Percentiles rank a stretch among this genome's conserved stretches.
These are phyloP conservation scores for Citrus sinensis DNA, from an alignment of 345 rosid species.

Conservation along the genomic window DNA sequence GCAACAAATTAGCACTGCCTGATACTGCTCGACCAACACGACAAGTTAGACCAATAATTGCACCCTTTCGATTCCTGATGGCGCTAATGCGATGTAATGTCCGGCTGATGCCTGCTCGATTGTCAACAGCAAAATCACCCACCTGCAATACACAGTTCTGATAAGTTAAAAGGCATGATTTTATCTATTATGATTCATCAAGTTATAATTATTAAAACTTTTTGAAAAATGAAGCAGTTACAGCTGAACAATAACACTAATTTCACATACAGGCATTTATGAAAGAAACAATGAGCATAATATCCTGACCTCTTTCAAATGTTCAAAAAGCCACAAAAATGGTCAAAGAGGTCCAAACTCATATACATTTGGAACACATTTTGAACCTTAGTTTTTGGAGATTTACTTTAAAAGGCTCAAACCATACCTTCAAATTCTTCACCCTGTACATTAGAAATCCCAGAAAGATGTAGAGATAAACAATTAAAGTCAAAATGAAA, in stretches of 20 bases:
- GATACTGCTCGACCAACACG: constrained; percentile 87
- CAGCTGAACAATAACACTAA: not conserved
- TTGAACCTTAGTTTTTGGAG: too few relatives aligned
- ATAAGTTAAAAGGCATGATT: not conserved
- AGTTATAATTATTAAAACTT: not conserved
- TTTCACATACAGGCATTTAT: not conserved
- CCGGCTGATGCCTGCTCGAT: constrained; percentile 88
- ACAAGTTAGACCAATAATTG: constrained; percentile 83
- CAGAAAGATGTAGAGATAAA: not conserved
- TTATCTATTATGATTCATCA: not conserved
- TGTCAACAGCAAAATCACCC: constrained; percentile 82
- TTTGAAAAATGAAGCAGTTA: not conserved
- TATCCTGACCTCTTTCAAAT: not conserved
- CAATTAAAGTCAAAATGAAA: not conserved
- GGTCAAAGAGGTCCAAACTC: not conserved
- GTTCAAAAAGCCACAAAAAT: not conserved
- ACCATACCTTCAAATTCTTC: not conserved
- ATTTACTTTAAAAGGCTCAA: not conserved
- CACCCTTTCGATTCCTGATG: constrained; percentile 70
- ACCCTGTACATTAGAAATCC: not conserved
- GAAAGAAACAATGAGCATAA: not conserved
- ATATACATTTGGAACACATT: not conserved
- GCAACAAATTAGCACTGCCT: constrained; percentile 73
- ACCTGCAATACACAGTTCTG: constrained; percentile 42
- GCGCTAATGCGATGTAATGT: constrained; percentile 91